Evolutionary conservation across 495 filamentous ascomycete genomes (phyloP).

Genomic region (Penicillium lagena): DNA sequence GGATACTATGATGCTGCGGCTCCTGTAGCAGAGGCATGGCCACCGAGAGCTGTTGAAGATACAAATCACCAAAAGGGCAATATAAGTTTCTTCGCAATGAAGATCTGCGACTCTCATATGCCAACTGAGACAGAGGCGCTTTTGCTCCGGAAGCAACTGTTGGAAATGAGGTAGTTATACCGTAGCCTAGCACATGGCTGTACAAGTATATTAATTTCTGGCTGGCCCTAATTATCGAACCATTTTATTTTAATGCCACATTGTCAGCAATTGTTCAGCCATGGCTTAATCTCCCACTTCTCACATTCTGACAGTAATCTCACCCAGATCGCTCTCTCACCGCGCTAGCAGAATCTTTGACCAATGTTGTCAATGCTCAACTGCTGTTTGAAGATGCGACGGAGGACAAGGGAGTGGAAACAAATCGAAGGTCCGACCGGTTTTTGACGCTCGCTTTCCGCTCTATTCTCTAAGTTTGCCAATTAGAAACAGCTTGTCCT

Average conservation of each 20-base stretch:
- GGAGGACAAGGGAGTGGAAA: slow-evolving; percentile 7
- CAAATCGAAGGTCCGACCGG: slow-evolving; percentile 13
- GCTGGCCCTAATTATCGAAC: background rate
- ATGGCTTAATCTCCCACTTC: too few relatives aligned
- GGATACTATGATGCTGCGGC: too few relatives aligned
- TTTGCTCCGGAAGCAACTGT: too few relatives aligned
- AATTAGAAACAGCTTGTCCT: slow-evolving; percentile 17
- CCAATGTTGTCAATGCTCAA: slow-evolving; percentile 12
- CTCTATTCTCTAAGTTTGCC: background rate
- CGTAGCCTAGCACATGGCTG: too few relatives aligned
- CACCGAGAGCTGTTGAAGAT: too few relatives aligned
- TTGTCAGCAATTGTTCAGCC: background rate
- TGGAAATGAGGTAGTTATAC: too few relatives aligned
- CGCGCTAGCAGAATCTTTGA: background rate
- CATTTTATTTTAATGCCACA: background rate
- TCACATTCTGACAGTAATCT: background rate
- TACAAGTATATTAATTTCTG: background rate
- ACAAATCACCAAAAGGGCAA: too few relatives aligned
- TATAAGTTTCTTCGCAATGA: too few relatives aligned
- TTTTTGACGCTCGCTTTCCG: background rate
- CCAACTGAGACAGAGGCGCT: too few relatives aligned
- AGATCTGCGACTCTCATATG: too few relatives aligned
- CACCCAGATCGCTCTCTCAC: background rate
- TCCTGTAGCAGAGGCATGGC: too few relatives aligned
- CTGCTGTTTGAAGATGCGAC: background rate